These are phyloP conservation scores for Brettanomyces naardenensis DNA, from an alignment of 805 yeast genomes.

Conservation along the genomic window DNA sequence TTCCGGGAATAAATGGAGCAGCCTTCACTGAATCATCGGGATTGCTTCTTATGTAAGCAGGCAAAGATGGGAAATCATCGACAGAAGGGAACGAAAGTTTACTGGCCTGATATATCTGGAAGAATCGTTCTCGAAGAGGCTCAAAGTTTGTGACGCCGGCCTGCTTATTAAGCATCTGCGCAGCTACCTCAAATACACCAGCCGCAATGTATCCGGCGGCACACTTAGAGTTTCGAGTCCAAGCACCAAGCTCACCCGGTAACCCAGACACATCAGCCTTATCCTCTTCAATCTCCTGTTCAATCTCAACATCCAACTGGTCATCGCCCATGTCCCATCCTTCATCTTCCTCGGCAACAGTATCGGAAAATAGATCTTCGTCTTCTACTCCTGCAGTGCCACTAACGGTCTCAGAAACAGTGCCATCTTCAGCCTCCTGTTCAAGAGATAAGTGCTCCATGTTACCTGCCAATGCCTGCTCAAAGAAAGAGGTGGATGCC, in stretches of 20 bases:
- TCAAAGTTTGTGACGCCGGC: slow-evolving; percentile 80
- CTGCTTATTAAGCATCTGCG: slow-evolving; percentile 85
- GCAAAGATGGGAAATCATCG: slow-evolving; percentile 56
- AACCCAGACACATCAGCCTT: slow-evolving; percentile 18
- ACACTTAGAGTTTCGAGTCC: slow-evolving; percentile 85
- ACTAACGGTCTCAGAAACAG: slow-evolving; percentile 11
- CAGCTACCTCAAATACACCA: slow-evolving; percentile 94
- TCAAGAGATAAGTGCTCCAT: slow-evolving; percentile 52
- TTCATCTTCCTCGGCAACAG: slow-evolving; percentile 48
- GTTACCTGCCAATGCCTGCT: slow-evolving; percentile 73
- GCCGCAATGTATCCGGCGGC: slow-evolving; percentile 94
- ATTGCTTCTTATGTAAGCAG: slow-evolving; percentile 59
- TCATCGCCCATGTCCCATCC: slow-evolving; percentile 84
- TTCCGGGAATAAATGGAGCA: slow-evolving; percentile 71
- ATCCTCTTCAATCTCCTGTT: slow-evolving; percentile 27
- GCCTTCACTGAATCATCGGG: slow-evolving; percentile 38
- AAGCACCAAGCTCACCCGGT: slow-evolving; percentile 57
- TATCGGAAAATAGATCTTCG: slow-evolving; percentile 35
- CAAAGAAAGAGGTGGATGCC: slow-evolving; percentile 72
- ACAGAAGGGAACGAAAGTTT: slow-evolving; percentile 70
- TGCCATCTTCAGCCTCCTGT: slow-evolving; percentile 10
- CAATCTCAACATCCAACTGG: slow-evolving; percentile 57
- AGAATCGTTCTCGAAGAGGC: slow-evolving; percentile 76
- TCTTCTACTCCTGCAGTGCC: slow-evolving; percentile 11
- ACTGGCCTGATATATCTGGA: slow-evolving; percentile 76